These are phyloP conservation scores for Pulicaria dysenterica DNA, from an alignment of 129 eudicot species.

Conservation along the genomic window DNA sequence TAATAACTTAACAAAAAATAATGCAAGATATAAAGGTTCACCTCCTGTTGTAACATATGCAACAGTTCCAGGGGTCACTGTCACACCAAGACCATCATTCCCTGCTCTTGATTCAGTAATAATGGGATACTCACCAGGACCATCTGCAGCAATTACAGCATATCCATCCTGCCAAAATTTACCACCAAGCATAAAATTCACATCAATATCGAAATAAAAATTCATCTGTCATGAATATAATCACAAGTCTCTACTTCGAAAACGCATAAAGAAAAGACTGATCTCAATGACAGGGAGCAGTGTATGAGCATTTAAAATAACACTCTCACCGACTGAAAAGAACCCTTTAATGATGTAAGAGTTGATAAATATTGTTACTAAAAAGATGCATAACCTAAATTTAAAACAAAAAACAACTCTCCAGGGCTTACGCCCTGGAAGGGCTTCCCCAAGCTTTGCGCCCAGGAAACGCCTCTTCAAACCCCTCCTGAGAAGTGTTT, in stretches of 20 bases:
- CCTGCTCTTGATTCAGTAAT: conserved; percentile 96
- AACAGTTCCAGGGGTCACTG: conserved; percentile 79
- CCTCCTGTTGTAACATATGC: conserved; percentile 98
- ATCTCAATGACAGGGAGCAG: background rate
- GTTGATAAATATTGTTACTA: too few species aligned
- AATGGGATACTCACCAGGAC: conserved; percentile 89
- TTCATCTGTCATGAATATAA: background rate
- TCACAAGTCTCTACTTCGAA: background rate
- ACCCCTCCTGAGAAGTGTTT: too few species aligned
- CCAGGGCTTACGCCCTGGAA: too few species aligned
- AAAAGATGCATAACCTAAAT: too few species aligned
- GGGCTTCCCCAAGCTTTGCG: too few species aligned
- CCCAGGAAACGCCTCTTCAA: too few species aligned
- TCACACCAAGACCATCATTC: conserved; percentile 74
- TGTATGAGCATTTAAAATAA: conserved; percentile 7
- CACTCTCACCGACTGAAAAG: background rate
- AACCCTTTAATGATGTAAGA: too few species aligned
- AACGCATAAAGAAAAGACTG: too few species aligned
- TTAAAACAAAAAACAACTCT: too few species aligned
- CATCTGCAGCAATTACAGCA: conserved; percentile 92
- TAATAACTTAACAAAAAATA: background rate
- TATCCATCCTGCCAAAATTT: conserved; percentile 70
- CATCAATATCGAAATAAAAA: background rate
- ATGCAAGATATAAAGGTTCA: conserved; percentile 25
- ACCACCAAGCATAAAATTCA: background rate